Percentiles rank a stretch among this genome's conserved stretches.
phyloP scores from a whole-genome alignment of 2,329 filamentous ascomycete species.

The Claviceps paspali region DNA sequence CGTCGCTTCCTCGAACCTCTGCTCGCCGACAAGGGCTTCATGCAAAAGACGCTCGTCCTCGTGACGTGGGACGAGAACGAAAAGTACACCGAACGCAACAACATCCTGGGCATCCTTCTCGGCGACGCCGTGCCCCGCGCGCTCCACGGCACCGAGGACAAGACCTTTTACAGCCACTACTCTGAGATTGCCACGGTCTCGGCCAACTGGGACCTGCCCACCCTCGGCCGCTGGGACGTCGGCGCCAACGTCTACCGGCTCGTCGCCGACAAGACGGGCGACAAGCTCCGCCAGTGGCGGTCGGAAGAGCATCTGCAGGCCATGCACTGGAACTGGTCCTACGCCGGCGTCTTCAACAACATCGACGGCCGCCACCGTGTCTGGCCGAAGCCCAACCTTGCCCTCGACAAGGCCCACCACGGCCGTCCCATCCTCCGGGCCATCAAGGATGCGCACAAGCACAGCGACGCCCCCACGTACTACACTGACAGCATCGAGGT shows the following conservation, averaged over 20 bases:
- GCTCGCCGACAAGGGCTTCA: conserved; percentile 53
- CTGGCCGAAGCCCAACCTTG: conserved; percentile 27
- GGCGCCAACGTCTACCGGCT: conserved; percentile 53
- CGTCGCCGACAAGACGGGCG: conserved; percentile 46
- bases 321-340: conserved; percentile 37
- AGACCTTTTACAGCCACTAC: conserved; percentile 60
- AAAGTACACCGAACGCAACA: conserved; percentile 51
- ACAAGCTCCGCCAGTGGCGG: conserved; percentile 27
- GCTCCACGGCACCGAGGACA: conserved; percentile 54
- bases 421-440: conserved; percentile 21
- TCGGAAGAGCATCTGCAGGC: conserved; percentile 19
- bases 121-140: conserved; percentile 54
- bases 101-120: conserved; percentile 54
- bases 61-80: conserved; percentile 71
- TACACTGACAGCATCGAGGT: conserved; percentile 25
- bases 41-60: conserved; percentile 59
- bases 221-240: conserved; percentile 56
- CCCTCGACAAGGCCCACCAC: conserved; percentile 15
- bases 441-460: conserved; percentile 23
- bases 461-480: conserved; percentile 24
- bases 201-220: conserved; percentile 55
- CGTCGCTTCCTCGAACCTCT: conserved; percentile 55
- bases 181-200: conserved; percentile 49
- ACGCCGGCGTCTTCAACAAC: conserved; percentile 32
- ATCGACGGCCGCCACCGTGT: conserved; percentile 17